phyloP scores from a whole-genome alignment of 1,284 basidiomycete genomes.

The Leccinum pachyderme region DNA sequence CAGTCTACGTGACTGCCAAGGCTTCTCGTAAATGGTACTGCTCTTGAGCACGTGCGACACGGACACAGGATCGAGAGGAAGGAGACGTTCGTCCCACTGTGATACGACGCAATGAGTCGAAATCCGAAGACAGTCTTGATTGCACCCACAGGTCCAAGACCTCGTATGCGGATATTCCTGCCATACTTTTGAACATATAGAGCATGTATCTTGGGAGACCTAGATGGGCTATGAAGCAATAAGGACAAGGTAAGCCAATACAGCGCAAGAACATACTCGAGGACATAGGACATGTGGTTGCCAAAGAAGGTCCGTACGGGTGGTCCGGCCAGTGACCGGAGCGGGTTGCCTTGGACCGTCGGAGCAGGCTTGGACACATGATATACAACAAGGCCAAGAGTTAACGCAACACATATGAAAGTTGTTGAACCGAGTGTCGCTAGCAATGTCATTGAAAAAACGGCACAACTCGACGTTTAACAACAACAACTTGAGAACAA shows the following conservation, averaged over 20 bases:
- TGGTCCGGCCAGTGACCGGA: slow-evolving; percentile 59
- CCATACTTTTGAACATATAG: slow-evolving; percentile 53
- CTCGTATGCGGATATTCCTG: slow-evolving; percentile 59
- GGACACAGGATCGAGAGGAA: slow-evolving; percentile 74
- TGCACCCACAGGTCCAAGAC: slow-evolving; percentile 57
- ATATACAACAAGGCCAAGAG: slow-evolving; percentile 25
- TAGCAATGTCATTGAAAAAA: not conserved
- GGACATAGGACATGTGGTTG: slow-evolving; percentile 52
- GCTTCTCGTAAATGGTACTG: slow-evolving; percentile 71
- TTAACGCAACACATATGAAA: slow-evolving; percentile 25
- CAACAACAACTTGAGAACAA: not conserved
- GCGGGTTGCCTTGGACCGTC: slow-evolving; percentile 44
- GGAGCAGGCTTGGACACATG: slow-evolving; percentile 36
- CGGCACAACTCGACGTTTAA: not conserved
- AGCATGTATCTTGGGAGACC: slow-evolving; percentile 55
- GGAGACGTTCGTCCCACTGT: slow-evolving; percentile 74
- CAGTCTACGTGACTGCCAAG: slow-evolving; percentile 70
- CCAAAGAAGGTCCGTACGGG: slow-evolving; percentile 46
- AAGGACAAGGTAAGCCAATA: not conserved
- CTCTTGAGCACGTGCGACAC: slow-evolving; percentile 69
- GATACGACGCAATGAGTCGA: slow-evolving; percentile 6
- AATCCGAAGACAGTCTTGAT: not conserved
- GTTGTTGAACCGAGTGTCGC: slow-evolving; percentile 9
- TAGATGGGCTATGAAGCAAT: slow-evolving; percentile 45
- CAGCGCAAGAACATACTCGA: slow-evolving; percentile 47